Base-by-base conservation (phyloP, 2,329 filamentous ascomycete species). In the Pestalotiopsis sp. region DNA sequence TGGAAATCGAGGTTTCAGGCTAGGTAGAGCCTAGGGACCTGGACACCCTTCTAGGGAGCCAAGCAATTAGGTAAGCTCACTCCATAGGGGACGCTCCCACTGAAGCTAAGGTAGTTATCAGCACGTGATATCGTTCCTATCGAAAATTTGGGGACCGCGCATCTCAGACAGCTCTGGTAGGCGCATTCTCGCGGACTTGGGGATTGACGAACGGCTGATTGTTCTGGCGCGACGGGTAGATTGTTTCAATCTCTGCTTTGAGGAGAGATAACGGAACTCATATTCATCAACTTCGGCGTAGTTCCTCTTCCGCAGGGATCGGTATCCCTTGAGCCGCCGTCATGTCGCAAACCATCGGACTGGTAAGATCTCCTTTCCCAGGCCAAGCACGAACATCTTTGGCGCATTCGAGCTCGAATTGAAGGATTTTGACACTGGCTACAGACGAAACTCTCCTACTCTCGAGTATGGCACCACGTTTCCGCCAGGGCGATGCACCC, bases 401-500 rank as follows among this genome's bases (percentile, higher is more conserved):
- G 31, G 31, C 31, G 31, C 31, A 36, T 36, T 36, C 31, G 6
- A 36, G 31, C 31, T 36, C 31, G 6, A 52, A 52, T 52, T n/a
- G 17, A 6, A 4, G 20, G 9, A 3, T 20, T 52, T n/a, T n/a
- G 4, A n/a, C 17, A 52, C 45, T 6, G n/a, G 14, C 38, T 60
- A 58, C 75, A 98, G 95, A 98, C 96, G 70, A 93, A 93, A 79
- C 92, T 99, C 73, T 95, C 96, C 84, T 99, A 98, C 87, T 95
- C 95, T 60, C 92, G 97, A 77, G 90, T 92, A 84, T 99, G 97
- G 96, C 96, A 99, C 83, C 90, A 93, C 72, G 80, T 90, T 81
- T 98, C 87, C 80, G 96, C 86, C 82, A 93, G 83, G 77, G 86
- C 85, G 73, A 91, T 82, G 80, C 89, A 91, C 77, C 81, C 85